These are phyloP conservation scores for Clitoria ternatea DNA, from an alignment of 306 rosid species.

Conservation along the genomic window DNA sequence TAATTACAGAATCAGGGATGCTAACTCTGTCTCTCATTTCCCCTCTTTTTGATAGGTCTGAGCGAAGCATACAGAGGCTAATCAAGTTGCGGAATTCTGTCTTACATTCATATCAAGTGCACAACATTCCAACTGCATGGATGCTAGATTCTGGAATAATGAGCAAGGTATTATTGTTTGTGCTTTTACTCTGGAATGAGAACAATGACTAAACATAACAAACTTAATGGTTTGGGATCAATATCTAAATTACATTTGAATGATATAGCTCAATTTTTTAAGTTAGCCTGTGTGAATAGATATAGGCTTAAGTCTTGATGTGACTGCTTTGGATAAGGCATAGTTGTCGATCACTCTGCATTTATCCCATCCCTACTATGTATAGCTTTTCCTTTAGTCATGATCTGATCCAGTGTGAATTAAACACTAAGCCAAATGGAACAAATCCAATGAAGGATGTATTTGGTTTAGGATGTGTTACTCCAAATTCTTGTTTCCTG, in stretches of 20 bases:
- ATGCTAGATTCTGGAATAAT: slow-evolving; percentile 88
- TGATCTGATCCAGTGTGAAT: not conserved
- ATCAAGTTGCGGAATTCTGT: slow-evolving; percentile 57
- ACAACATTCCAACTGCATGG: slow-evolving; percentile 80
- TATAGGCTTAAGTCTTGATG: not conserved
- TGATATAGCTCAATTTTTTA: not conserved
- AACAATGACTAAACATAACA: not conserved
- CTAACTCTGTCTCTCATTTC: slow-evolving; percentile 18
- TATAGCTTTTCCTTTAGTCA: not conserved
- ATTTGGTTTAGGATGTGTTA: not conserved
- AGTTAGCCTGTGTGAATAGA: not conserved
- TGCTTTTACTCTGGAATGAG: not conserved
- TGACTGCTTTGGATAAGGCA: not conserved
- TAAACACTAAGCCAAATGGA: not conserved
- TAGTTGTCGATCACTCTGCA: not conserved
- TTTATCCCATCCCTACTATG: not conserved
- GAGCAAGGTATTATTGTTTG: slow-evolving; percentile 48
- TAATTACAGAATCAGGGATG: not conserved
- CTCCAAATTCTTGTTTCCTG: not conserved
- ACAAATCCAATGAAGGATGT: not conserved
- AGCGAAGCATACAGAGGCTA: slow-evolving; percentile 64
- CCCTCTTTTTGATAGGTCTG: slow-evolving; percentile 57
- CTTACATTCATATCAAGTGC: slow-evolving; percentile 51
- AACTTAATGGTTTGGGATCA: too few species aligned
- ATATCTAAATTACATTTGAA: not conserved